Percentiles rank a stretch among this genome's conserved stretches.
Conservation (phyloP, 2,329 filamentous ascomycete genomes). For the Apiospora saccharicola region DNA sequence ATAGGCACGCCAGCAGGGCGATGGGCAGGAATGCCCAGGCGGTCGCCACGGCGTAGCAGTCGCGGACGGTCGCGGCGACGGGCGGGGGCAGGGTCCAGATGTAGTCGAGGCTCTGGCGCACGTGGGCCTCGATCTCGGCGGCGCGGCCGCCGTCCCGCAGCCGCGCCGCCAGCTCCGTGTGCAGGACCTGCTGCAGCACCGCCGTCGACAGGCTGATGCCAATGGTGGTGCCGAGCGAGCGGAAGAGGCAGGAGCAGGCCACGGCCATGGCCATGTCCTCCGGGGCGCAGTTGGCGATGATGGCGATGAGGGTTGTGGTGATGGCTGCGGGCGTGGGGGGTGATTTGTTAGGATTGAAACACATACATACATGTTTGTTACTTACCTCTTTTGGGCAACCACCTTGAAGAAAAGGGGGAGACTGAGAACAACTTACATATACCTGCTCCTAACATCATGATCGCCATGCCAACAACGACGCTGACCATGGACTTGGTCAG, state of each 20-base stretch:
- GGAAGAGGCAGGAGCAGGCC: conserved; percentile 83
- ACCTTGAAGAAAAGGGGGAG: background rate
- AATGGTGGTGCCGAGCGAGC: conserved; percentile 78
- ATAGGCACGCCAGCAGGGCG: conserved; percentile 45
- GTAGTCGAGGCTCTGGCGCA: conserved; percentile 74
- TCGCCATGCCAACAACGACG: conserved; percentile 64
- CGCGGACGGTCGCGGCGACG: conserved; percentile 65
- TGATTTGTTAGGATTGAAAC: conserved; percentile 54
- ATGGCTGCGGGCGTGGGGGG: conserved; percentile 55
- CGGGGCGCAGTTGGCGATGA: conserved; percentile 73
- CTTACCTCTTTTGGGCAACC: background rate
- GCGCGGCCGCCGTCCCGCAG: conserved; percentile 67
- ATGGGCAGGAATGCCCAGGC: conserved; percentile 51
- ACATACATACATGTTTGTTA: background rate
- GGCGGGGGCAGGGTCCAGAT: conserved; percentile 69
- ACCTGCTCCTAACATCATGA: conserved; percentile 52
- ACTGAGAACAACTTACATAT: conserved; percentile 41
- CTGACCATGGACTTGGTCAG: conserved; percentile 56
- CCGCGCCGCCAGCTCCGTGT: conserved; percentile 59
- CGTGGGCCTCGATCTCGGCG: conserved; percentile 70
- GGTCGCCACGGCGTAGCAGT: conserved; percentile 66
- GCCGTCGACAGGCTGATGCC: conserved; percentile 77
- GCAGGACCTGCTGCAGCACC: conserved; percentile 73
- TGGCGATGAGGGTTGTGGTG: conserved; percentile 74
- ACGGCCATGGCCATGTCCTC: conserved; percentile 78